Base-by-base conservation (phyloP, 2,329 filamentous ascomycete genomes). In the Blumeria hordei region DNA sequence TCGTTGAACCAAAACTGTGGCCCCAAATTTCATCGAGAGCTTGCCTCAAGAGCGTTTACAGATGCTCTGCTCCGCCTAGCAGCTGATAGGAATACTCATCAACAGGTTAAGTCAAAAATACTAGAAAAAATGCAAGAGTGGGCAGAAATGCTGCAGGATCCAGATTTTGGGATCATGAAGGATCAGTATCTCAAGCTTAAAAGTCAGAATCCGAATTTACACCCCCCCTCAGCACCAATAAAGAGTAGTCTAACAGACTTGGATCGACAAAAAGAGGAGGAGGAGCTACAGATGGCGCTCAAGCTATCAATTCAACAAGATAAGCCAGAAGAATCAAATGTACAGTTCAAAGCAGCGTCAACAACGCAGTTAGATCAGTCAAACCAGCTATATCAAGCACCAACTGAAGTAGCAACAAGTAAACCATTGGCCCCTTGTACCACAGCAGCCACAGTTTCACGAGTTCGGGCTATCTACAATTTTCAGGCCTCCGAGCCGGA, bases 81-180 rank as follows among this genome's bases (percentile, higher is more conserved):
- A 60, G 86, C 82, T 70, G 92, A 98, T 69, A 78, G 88, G 70
- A 98, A 94, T 67, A 95, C 90, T 54, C 92, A 96, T 68, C 83
- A 84, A 66, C 87, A 94, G 68, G 92, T 98, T 66, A 96, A 96
- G 70, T 80, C 86, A 60, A 96, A 95, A 76, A 94, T 98, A 60
- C 70, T 96, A 57, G 90, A 96, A 72, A 81, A 88, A 61, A 96
- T 96, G 87, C 82, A 85, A 67, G 86, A 90, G 60, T 98, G 92
- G 92, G 81, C 84, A 56, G 85, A 92, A 64, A 94, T 95, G 85
- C 96, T 96, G 67, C 77, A 77, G 58, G 87, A 95, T 65, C 78
- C 88, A 10, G 90, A 95, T 66, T 76, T 98, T 58, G 92, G 92
- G 16, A 94, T 98, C 66, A 98, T 98, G 92, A 84, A 88, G 67